These are phyloP conservation scores for slime mould (Dictyostelium discoideum) DNA, from an alignment of 78 protist species.

Conservation along the genomic window dicty_2.7 NC_007090.3:5048501-5049000, in stretches of 20 bases:
- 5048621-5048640: background rate
- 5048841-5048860: background rate
- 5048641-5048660: too few relatives aligned
- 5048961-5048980: background rate
- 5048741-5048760: background rate
- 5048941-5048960: background rate
- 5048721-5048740: background rate
- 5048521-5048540: background rate
- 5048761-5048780: background rate
- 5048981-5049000: background rate
- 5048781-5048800: background rate
- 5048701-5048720: background rate
- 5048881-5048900: background rate
- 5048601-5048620: background rate
- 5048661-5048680: background rate
- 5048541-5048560: background rate
- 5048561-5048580: background rate
- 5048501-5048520: background rate
- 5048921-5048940: background rate
- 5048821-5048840: background rate
- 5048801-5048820: background rate
- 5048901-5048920: background rate
- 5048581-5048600: background rate
- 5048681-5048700: background rate
- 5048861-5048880: background rate